phyloP scores from a whole-genome alignment of 352 stramenopile species.

The Phytopythium sindhum region DNA sequence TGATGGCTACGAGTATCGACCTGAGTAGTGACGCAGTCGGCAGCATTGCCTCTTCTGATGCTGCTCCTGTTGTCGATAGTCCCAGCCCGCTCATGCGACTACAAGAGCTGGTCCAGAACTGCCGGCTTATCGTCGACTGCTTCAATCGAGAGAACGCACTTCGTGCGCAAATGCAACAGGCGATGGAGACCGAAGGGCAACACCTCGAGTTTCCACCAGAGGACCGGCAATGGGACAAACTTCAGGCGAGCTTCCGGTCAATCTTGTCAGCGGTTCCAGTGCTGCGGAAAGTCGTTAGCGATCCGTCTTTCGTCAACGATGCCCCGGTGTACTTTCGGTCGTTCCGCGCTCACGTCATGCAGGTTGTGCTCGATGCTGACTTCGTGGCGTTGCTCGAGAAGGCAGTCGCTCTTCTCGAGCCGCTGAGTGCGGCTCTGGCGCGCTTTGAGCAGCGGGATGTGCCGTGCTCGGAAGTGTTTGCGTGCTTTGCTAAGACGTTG shows the following conservation, averaged over 20 bases:
- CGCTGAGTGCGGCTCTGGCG: constrained; percentile 10
- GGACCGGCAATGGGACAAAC: constrained; percentile 7
- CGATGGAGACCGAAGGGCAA: not conserved
- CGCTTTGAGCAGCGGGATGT: constrained; percentile 10
- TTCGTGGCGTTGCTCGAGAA: constrained; percentile 14
- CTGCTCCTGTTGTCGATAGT: not conserved
- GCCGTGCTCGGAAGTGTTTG: constrained; percentile 28
- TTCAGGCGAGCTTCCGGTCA: constrained; percentile 18
- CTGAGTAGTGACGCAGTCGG: not conserved
- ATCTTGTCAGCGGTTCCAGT: constrained; percentile 10
- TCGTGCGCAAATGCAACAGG: not conserved
- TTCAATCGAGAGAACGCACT: constrained; percentile 5
- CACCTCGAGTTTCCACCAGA: constrained; percentile 6
- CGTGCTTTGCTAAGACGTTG: constrained; percentile 24
- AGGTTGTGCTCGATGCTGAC: not conserved
- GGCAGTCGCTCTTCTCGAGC: constrained; percentile 18
- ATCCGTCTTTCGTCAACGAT: constrained; percentile 5
- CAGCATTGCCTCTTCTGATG: not conserved
- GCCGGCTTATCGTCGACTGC: constrained; percentile 13
- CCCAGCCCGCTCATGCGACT: constrained; percentile 11
- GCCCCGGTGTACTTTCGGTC: not conserved
- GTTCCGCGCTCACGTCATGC: constrained; percentile 1
- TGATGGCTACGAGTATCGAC: not conserved
- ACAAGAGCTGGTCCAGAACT: constrained; percentile 13
- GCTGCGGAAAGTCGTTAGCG: constrained; percentile 6